Percentiles rank a stretch among this genome's conserved stretches.
These are phyloP conservation scores for Balakata baccata DNA, from an alignment of 345 rosid genomes.

Conservation along the genomic window DNA sequence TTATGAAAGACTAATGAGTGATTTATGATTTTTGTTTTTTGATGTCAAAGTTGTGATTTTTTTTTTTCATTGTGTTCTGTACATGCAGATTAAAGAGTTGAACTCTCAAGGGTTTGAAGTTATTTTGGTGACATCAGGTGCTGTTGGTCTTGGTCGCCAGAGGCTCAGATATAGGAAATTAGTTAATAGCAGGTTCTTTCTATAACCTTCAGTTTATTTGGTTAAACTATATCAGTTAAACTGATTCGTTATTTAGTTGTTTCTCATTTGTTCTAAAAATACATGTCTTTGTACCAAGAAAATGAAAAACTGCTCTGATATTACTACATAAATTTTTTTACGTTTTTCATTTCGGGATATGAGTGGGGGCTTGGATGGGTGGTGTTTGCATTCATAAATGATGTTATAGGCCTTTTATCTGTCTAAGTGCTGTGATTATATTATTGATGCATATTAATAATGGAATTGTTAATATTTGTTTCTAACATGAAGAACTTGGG, in stretches of 20 bases:
- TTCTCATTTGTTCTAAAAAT: neutral
- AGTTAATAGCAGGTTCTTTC: conserved; percentile 95
- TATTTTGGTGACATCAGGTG: conserved; percentile 90
- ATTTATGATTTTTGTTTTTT: neutral
- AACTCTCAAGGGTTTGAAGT: conserved; percentile 79
- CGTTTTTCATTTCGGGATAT: no score
- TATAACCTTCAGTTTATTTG: neutral
- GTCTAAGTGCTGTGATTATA: neutral
- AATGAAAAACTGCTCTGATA: no score
- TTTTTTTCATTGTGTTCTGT: neutral
- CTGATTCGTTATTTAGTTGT: no score
- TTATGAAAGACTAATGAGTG: neutral
- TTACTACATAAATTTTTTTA: no score
- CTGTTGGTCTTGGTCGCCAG: conserved; percentile 96
- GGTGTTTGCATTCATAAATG: neutral
- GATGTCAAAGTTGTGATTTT: neutral
- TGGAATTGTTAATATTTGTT: neutral
- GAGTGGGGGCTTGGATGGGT: no score
- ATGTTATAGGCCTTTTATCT: neutral
- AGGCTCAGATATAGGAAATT: conserved; percentile 83
- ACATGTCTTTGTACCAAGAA: neutral
- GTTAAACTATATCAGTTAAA: neutral
- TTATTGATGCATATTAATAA: neutral
- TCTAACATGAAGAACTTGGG: neutral
- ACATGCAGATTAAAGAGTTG: conserved; percentile 75